phyloP scores from a whole-genome alignment of 2,329 filamentous ascomycete species.

The Cladophialophora bantiana region DNA sequence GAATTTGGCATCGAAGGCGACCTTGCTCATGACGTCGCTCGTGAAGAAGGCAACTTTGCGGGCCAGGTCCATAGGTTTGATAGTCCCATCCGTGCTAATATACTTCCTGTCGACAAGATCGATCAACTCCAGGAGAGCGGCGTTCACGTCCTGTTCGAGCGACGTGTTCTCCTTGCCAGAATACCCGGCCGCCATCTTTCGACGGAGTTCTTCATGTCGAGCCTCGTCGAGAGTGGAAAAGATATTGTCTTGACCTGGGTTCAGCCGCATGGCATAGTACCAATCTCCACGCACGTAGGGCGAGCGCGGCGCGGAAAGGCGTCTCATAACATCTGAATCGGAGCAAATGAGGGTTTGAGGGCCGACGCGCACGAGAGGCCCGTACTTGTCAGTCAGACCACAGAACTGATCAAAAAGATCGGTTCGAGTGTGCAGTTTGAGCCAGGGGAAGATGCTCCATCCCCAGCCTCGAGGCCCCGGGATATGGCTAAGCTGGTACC shows the following conservation, averaged over 20 bases:
- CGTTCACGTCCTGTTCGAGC: conserved; percentile 11
- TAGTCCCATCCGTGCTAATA: neutral
- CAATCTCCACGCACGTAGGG: conserved; percentile 5
- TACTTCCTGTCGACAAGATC: conserved; percentile 17
- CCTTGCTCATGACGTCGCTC: conserved; percentile 30
- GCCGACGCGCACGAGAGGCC: conserved; percentile 18
- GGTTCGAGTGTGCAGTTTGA: conserved; percentile 12
- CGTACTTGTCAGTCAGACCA: conserved; percentile 14
- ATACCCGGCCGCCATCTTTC: conserved; percentile 15
- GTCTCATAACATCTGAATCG: conserved; percentile 8
- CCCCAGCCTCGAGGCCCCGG: conserved; percentile 19
- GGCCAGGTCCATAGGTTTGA: conserved; percentile 24
- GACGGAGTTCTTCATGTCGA: conserved; percentile 11
- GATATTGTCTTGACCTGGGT: conserved; percentile 12
- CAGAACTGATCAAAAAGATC: conserved; percentile 19
- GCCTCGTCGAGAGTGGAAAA: conserved; percentile 8
- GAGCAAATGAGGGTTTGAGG: conserved; percentile 19
- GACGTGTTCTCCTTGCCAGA: conserved; percentile 21
- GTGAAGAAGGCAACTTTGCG: conserved; percentile 34
- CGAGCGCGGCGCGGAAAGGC: conserved; percentile 7
- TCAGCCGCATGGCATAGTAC: conserved; percentile 15
- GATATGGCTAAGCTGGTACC: conserved; percentile 18
- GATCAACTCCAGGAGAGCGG: neutral
- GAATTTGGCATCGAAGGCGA: conserved; percentile 31
- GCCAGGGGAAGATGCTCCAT: conserved; percentile 7